These are phyloP conservation scores for Pleurotus giganteus DNA, from an alignment of 768 basidiomycete species.

Conservation along the genomic window DNA sequence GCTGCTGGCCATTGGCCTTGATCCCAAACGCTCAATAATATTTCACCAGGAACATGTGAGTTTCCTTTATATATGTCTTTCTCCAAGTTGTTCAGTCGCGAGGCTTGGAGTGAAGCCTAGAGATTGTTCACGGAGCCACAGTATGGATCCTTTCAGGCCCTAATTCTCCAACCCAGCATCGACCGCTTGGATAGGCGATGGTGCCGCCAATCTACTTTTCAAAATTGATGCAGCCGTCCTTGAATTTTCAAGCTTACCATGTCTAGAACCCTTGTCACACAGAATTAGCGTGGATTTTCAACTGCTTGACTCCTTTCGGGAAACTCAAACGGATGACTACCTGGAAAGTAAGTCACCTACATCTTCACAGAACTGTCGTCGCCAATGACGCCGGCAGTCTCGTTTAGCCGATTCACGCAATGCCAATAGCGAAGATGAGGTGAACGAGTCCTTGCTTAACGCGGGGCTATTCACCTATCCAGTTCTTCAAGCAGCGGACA, in stretches of 20 bases:
- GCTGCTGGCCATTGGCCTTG: slow-evolving; percentile 81
- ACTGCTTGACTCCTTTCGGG: slow-evolving; percentile 81
- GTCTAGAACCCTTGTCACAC: slow-evolving; percentile 79
- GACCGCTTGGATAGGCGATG: no score
- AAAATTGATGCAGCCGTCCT: no score
- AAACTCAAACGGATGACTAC: slow-evolving; percentile 90
- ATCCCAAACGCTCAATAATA: slow-evolving; percentile 68
- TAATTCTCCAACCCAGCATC: no score
- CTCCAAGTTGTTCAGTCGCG: no score
- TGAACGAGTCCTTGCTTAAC: slow-evolving; percentile 81
- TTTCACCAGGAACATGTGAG: slow-evolving; percentile 91
- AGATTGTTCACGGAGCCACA: no score
- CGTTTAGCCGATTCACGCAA: slow-evolving; percentile 75
- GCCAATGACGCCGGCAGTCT: slow-evolving; percentile 40
- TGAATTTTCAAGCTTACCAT: no score
- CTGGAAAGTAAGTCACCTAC: slow-evolving; percentile 71
- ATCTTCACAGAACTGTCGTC: background rate
- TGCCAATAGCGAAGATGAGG: slow-evolving; percentile 68
- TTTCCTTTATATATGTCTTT: slow-evolving; percentile 10
- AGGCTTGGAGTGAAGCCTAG: no score
- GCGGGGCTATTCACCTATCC: slow-evolving; percentile 91
- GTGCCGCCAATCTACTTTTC: no score
- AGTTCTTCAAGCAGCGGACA: slow-evolving; percentile 90
- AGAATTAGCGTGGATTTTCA: slow-evolving; percentile 89
- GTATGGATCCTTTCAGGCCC: no score